Conservation (phyloP, 805 yeast species). For the Metschnikowia henanensis region DNA sequence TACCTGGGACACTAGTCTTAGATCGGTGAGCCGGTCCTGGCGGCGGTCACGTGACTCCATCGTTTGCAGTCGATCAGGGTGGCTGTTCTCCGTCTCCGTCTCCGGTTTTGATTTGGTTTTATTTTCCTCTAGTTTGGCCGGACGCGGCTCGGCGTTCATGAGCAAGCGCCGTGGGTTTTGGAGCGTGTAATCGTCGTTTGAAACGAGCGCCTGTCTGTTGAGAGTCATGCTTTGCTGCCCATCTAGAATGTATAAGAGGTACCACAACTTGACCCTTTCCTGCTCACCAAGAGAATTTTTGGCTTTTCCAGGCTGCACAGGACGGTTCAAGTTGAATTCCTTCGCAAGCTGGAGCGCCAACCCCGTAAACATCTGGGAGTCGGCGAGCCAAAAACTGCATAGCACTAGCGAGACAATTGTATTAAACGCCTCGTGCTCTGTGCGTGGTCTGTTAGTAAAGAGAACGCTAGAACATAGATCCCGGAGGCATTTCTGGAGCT, state of each 20-base stretch:
- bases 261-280: slow-evolving; percentile 62
- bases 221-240: slow-evolving; percentile 67
- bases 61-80: no score
- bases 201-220: slow-evolving; percentile 57
- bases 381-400: slow-evolving; percentile 69
- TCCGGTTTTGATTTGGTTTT: no score
- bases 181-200: slow-evolving; percentile 46
- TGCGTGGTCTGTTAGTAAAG: slow-evolving; percentile 37
- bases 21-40: slow-evolving; percentile 36
- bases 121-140: background rate
- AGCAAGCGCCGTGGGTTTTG: slow-evolving; percentile 43
- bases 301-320: background rate
- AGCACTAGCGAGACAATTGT: slow-evolving; percentile 63
- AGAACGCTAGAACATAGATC: slow-evolving; percentile 35
- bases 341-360: slow-evolving; percentile 66
- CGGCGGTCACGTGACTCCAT: background rate
- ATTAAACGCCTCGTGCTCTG: slow-evolving; percentile 52
- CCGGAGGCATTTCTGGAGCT: slow-evolving; percentile 32
- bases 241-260: slow-evolving; percentile 60
- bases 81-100: no score
- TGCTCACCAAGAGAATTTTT: slow-evolving; percentile 13
- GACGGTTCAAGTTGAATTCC: slow-evolving; percentile 34
- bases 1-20: slow-evolving; percentile 65
- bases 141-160: background rate
- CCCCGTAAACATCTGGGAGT: slow-evolving; percentile 65